phyloP scores from a whole-genome alignment of 345 rosid species.

The Geranium brycei region DNA sequence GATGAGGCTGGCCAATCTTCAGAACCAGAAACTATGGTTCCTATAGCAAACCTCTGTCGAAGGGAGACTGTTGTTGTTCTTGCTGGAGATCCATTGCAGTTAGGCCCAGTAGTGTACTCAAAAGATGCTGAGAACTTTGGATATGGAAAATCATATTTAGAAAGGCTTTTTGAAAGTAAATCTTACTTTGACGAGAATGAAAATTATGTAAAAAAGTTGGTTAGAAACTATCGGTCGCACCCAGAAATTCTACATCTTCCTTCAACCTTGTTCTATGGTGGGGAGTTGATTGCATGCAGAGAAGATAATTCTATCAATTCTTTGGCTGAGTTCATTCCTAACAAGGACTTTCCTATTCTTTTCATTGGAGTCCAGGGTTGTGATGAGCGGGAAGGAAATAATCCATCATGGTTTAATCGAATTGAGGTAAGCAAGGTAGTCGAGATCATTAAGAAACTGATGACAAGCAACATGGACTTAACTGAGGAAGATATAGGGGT shows the following conservation, averaged over 20 bases:
- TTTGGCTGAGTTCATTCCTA: constrained; percentile 39
- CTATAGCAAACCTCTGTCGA: constrained; percentile 48
- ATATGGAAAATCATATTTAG: constrained; percentile 64
- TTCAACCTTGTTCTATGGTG: constrained; percentile 61
- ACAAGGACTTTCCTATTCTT: constrained; percentile 60
- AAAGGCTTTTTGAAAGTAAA: constrained; percentile 57
- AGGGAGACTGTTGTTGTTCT: constrained; percentile 71
- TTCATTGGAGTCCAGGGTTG: constrained; percentile 91
- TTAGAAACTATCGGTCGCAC: constrained; percentile 73
- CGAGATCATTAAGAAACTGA: constrained; percentile 45
- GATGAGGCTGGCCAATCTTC: constrained; percentile 98
- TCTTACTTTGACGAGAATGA: constrained; percentile 36
- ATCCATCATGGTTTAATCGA: constrained; percentile 92
- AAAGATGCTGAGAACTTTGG: constrained; percentile 51
- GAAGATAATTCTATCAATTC: constrained; percentile 33
- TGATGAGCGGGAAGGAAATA: constrained; percentile 92
- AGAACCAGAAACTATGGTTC: constrained; percentile 86
- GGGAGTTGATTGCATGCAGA: constrained; percentile 67
- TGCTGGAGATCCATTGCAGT: constrained; percentile 94
- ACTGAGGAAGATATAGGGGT: constrained; percentile 61
- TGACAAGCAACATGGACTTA: constrained; percentile 24
- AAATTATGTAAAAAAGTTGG: constrained; percentile 59
- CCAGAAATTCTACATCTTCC: constrained; percentile 78
- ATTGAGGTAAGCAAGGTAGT: constrained; percentile 81
- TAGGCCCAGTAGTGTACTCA: constrained; percentile 84